Evolutionary conservation across 2,329 filamentous ascomycete species (phyloP).

Genomic region (Helminthosporium solani): DNA sequence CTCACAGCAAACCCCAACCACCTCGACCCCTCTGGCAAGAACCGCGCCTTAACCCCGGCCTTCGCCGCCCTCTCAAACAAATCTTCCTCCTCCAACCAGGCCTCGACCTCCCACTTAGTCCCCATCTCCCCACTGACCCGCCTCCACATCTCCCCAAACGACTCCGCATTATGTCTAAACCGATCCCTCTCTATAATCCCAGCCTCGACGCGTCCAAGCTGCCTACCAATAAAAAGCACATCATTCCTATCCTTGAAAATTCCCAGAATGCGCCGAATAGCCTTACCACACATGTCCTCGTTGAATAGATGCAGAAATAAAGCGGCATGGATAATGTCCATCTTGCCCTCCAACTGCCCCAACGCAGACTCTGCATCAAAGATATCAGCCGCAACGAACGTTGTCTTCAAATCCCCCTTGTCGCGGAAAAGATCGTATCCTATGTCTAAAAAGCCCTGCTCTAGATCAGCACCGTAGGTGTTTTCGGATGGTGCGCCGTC

Average conservation of each 20-base stretch:
- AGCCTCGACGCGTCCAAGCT: constrained; percentile 36
- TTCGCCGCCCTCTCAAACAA: constrained; percentile 13
- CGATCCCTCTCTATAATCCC: constrained; percentile 26
- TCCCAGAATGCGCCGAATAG: constrained; percentile 33
- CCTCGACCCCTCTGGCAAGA: constrained; percentile 26
- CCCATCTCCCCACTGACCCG: constrained; percentile 42
- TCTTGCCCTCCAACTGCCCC: constrained; percentile 38
- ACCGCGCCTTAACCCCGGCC: constrained; percentile 13
- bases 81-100: constrained; percentile 25
- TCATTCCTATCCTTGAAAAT: constrained; percentile 38
- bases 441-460: constrained; percentile 52
- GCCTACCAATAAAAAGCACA: constrained; percentile 43
- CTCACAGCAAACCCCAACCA: constrained; percentile 31
- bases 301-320: constrained; percentile 50
- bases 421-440: constrained; percentile 49
- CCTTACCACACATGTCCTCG: constrained; percentile 42
- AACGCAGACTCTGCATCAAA: constrained; percentile 33
- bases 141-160: constrained; percentile 42
- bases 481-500: constrained; percentile 47
- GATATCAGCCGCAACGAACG: constrained; percentile 57
- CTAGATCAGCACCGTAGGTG: constrained; percentile 45
- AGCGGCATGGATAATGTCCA: constrained; percentile 46
- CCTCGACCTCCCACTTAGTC: constrained; percentile 39
- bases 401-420: constrained; percentile 45
- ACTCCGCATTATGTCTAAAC: constrained; percentile 42